Conservation (phyloP, 1,139 yeast species). For the Protomyces gravidus region DNA sequence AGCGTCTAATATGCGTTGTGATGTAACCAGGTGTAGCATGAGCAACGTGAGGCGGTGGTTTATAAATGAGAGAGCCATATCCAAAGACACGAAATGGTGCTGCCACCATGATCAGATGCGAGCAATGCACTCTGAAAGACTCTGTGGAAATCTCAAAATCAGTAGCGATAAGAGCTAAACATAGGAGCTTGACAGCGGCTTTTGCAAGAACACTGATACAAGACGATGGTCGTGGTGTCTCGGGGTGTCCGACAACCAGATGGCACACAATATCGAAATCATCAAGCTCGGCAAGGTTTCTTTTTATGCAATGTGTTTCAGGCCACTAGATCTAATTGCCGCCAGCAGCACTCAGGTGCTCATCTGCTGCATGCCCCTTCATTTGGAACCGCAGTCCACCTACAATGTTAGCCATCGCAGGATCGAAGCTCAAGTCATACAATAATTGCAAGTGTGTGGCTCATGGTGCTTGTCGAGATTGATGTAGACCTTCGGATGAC, state of each 20-base stretch:
- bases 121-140: too few species aligned
- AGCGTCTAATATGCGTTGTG: constrained; percentile 70
- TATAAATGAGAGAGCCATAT: constrained; percentile 83
- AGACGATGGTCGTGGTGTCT: too few species aligned
- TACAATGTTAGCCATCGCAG: neutral
- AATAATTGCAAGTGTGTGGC: constrained; percentile 71
- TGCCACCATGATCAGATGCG: neutral
- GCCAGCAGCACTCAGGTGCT: constrained; percentile 18
- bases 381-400: constrained; percentile 27
- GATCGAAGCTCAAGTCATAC: constrained; percentile 39
- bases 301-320: too few species aligned
- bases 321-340: constrained; percentile 10
- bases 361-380: constrained; percentile 24
- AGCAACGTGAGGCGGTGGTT: constrained; percentile 75
- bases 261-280: too few species aligned
- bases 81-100: constrained; percentile 53
- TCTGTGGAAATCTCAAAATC: too few species aligned
- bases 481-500: constrained; percentile 81
- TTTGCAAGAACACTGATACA: too few species aligned
- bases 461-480: constrained; percentile 67
- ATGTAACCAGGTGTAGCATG: constrained; percentile 68
- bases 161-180: too few species aligned
- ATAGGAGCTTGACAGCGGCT: too few species aligned
- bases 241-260: too few species aligned
- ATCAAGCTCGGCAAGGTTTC: neutral